phyloP scores from a whole-genome alignment of 2,329 filamentous ascomycete species.

The Corniculantispora saksenae region DNA sequence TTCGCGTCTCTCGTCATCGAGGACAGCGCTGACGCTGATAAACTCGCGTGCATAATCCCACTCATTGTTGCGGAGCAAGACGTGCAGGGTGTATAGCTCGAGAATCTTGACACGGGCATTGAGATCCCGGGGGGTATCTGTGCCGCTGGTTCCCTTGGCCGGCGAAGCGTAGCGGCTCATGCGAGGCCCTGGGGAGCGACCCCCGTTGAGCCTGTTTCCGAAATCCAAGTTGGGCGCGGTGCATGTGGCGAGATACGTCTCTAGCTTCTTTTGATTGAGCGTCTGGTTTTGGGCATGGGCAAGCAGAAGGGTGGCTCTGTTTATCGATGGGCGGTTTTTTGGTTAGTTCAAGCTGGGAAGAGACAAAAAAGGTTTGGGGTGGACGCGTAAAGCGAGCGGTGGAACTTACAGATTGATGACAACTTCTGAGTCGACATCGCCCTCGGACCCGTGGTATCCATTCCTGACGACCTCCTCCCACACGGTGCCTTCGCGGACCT shows the following conservation, averaged over 20 bases:
- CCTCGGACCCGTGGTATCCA: conserved; percentile 86
- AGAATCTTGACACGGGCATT: conserved; percentile 86
- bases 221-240: conserved; percentile 73
- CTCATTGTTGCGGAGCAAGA: conserved; percentile 88
- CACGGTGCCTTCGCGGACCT: conserved; percentile 85
- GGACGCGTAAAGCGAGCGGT: conserved; percentile 7
- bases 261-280: conserved; percentile 82
- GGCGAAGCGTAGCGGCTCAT: conserved; percentile 44
- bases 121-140: conserved; percentile 81
- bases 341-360: conserved; percentile 10
- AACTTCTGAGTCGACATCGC: conserved; percentile 90
- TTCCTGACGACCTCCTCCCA: conserved; percentile 91
- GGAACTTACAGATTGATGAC: conserved; percentile 76
- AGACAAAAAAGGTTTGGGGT: not conserved
- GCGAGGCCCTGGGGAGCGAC: conserved; percentile 38
- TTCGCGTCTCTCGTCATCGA: conserved; percentile 90
- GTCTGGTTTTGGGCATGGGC: conserved; percentile 84
- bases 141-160: conserved; percentile 58
- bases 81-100: conserved; percentile 92
- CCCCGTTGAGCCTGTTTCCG: conserved; percentile 59
- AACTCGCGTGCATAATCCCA: conserved; percentile 96
- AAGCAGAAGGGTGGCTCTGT: conserved; percentile 82
- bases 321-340: conserved; percentile 15
- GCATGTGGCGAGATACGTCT: conserved; percentile 82
- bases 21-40: conserved; percentile 78